These are phyloP conservation scores for Sporormia fimetaria DNA, from an alignment of 495 filamentous ascomycete species.

Conservation along the genomic window DNA sequence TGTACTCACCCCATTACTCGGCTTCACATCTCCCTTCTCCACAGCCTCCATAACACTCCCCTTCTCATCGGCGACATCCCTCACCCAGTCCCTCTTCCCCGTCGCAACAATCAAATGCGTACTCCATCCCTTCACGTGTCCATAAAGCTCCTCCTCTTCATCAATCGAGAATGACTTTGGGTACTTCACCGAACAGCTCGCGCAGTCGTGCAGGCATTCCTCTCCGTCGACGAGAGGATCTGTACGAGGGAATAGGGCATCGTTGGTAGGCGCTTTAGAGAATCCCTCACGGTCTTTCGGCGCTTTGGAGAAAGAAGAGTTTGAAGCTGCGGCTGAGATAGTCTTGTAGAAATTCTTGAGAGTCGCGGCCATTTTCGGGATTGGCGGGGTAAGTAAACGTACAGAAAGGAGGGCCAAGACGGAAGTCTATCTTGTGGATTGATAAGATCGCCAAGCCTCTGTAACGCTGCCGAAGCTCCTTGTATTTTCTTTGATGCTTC, in stretches of 20 bases:
- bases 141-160: constrained; percentile 68
- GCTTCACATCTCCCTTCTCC: constrained; percentile 47
- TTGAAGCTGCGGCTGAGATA: constrained; percentile 24
- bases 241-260: constrained; percentile 51
- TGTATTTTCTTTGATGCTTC: too few species aligned
- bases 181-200: constrained; percentile 64
- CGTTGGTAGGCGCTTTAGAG: constrained; percentile 24
- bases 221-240: constrained; percentile 68
- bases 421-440: constrained; percentile 7
- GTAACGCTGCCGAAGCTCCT: too few species aligned
- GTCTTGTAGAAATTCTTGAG: constrained; percentile 28
- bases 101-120: constrained; percentile 89
- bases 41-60: constrained; percentile 95
- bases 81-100: constrained; percentile 88
- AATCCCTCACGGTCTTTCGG: constrained; percentile 24
- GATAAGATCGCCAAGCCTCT: not conserved
- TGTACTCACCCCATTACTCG: constrained; percentile 59
- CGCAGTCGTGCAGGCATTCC: constrained; percentile 83
- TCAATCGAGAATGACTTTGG: constrained; percentile 69
- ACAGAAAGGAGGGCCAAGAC: not conserved
- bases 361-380: constrained; percentile 25
- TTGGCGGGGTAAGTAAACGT: constrained; percentile 11
- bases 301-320: constrained; percentile 9
- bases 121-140: constrained; percentile 75
- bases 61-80: constrained; percentile 79